Evolutionary conservation across 2,329 filamentous ascomycete species (phyloP).

Genomic region (Xylariaceae sp.): DNA sequence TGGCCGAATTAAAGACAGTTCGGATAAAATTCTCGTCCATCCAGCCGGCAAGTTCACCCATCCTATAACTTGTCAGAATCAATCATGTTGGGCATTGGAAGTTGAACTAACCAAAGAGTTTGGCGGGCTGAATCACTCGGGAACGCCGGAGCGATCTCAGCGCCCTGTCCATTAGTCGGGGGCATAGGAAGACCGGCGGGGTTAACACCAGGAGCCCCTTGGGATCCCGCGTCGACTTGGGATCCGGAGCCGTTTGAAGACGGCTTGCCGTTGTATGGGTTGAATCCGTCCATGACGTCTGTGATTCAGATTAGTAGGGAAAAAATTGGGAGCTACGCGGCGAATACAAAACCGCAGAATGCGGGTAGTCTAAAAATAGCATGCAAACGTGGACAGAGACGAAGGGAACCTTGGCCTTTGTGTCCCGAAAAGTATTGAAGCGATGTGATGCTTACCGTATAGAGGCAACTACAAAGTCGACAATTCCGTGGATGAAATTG

Average conservation of each 20-base stretch:
- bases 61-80: constrained; percentile 54
- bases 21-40: constrained; percentile 99
- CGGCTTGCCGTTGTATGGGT: constrained; percentile 36
- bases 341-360: neutral
- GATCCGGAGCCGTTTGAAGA: constrained; percentile 37
- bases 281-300: constrained; percentile 35
- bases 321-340: neutral
- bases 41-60: constrained; percentile 98
- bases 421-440: neutral
- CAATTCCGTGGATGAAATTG: neutral
- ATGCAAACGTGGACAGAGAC: neutral
- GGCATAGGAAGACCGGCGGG: constrained; percentile 30
- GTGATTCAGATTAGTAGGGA: constrained; percentile 2
- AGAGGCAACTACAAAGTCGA: neutral
- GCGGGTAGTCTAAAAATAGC: neutral
- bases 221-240: constrained; percentile 35
- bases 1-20: constrained; percentile 80
- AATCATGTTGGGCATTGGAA: neutral
- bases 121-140: constrained; percentile 47
- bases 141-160: constrained; percentile 32
- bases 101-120: constrained; percentile 50
- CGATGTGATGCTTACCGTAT: neutral
- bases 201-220: constrained; percentile 31
- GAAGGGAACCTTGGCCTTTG: neutral
- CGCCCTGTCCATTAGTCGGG: constrained; percentile 35